Base-by-base conservation (phyloP, 2,329 filamentous ascomycete species). In the Leptographium lundbergii region DNA sequence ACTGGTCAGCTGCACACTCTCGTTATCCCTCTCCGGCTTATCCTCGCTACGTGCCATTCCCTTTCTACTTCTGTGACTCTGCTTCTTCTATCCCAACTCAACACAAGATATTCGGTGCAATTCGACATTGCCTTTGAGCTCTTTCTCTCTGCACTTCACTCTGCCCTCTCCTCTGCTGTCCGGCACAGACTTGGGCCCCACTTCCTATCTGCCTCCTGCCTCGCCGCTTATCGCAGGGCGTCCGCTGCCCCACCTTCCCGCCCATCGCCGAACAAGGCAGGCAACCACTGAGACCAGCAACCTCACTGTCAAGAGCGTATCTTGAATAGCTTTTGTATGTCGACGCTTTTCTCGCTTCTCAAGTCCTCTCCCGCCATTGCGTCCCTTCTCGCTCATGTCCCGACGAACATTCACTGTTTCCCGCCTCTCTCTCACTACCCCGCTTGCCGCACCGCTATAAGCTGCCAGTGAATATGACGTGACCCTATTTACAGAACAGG, bases 401-500 rank as follows among this genome's bases (percentile, higher is more conserved):
- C 50, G 24, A 22, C 42, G 19, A n/a, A 9, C 42, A 45, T 52
- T 53, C 34, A 24, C 57, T 54, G 42, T n/a, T 52, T 2, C 34
- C 45, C 24, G 24, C 29, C 34, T 19, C 13, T n/a, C 42, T 29
- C 22, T 48, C 22, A 36, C 22, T 47, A 52, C 56, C 47, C 48
- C 36, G 48, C 57, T 39, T 25, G 24, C 39, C 25, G 56, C 56
- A 29, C 19, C n/a, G 24, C 13, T 42, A 39, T 45, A 51, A 57
- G 48, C 36, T 53, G 32, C 34, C 56, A 57, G 56, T 57, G 48
- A 57, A 57, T 57, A 57, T 57, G 56, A 57, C 56, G 56, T 57
- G 56, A 57, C 58, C 34, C 54, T 53, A 50, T 50, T 5, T n/a
- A 25, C 29, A 55, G 29, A 55, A 54, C 19, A 58, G 60, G 59